These are phyloP conservation scores for Phytopythium cucurbitacearum DNA, from an alignment of 352 stramenopile species.

Conservation along the genomic window DNA sequence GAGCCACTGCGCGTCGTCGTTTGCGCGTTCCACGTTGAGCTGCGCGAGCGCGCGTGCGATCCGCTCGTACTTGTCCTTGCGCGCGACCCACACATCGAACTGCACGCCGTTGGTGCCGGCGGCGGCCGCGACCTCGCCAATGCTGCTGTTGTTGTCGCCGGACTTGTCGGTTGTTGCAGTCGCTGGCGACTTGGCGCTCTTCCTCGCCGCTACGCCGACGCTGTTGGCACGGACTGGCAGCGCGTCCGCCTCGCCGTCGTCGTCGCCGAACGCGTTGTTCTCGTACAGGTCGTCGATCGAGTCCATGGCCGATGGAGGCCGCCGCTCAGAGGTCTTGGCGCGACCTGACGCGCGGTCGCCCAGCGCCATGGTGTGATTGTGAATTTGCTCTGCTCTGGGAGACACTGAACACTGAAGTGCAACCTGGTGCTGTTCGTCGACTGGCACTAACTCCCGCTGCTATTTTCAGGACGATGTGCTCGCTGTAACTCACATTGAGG, in stretches of 20 bases:
- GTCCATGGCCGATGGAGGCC: constrained; percentile 25
- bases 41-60: constrained; percentile 54
- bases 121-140: constrained; percentile 1
- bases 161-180: constrained; percentile 11
- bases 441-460: too few species aligned
- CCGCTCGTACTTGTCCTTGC: constrained; percentile 87
- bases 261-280: constrained; percentile 67
- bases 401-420: too few species aligned
- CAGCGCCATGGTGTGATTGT: constrained; percentile 19
- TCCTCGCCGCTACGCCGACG: constrained; percentile 4
- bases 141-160: constrained; percentile 6
- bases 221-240: constrained; percentile 7
- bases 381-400: neutral
- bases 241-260: constrained; percentile 17
- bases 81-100: constrained; percentile 81
- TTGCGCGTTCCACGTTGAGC: constrained; percentile 61
- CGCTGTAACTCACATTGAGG: too few species aligned
- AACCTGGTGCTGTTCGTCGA: too few species aligned
- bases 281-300: constrained; percentile 77
- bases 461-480: too few species aligned
- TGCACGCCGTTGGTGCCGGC: constrained; percentile 23
- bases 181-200: constrained; percentile 6
- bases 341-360: constrained; percentile 5
- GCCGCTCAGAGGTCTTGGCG: constrained; percentile 17
- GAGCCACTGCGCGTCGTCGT: constrained; percentile 58